Percentiles rank a stretch among this genome's conserved stretches.
phyloP scores from a whole-genome alignment of 1,284 basidiomycete species.

The Tausonia pullulans region DNA sequence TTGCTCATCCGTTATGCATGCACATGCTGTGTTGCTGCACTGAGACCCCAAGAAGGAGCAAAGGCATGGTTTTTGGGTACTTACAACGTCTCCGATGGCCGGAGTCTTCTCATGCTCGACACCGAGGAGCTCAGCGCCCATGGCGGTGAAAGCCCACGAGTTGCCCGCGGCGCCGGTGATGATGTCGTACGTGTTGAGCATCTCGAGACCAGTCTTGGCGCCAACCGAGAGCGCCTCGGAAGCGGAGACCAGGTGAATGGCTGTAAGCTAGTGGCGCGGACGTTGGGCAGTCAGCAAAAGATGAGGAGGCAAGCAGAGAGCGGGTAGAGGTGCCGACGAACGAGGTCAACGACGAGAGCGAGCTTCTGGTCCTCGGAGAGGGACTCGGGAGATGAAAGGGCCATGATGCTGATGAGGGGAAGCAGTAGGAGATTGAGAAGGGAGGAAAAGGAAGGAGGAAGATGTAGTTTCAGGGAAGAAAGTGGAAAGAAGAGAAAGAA shows the following conservation, averaged over 20 bases:
- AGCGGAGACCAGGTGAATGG: constrained; percentile 3
- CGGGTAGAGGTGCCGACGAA: background rate
- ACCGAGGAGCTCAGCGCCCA: constrained; percentile 5
- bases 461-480: too few species aligned
- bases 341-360: background rate
- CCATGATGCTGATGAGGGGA: constrained; percentile 11
- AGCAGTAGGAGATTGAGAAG: constrained; percentile 10
- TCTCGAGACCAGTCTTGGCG: constrained; percentile 8
- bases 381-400: background rate
- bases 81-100: background rate
- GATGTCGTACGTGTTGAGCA: background rate
- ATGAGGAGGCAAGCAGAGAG: background rate
- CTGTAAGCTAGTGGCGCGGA: background rate
- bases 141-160: background rate
- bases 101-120: background rate
- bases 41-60: background rate
- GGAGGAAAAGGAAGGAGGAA: background rate
- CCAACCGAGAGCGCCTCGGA: constrained; percentile 11
- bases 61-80: background rate
- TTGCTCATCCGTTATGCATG: background rate
- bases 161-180: constrained; percentile 14
- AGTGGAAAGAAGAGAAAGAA: background rate
- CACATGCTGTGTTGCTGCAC: background rate
- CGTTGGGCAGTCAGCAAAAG: background rate
- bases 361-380: constrained; percentile 2